Conservation (phyloP, 371 early-diverging fungal species). For the Zychaea mexicana region DNA sequence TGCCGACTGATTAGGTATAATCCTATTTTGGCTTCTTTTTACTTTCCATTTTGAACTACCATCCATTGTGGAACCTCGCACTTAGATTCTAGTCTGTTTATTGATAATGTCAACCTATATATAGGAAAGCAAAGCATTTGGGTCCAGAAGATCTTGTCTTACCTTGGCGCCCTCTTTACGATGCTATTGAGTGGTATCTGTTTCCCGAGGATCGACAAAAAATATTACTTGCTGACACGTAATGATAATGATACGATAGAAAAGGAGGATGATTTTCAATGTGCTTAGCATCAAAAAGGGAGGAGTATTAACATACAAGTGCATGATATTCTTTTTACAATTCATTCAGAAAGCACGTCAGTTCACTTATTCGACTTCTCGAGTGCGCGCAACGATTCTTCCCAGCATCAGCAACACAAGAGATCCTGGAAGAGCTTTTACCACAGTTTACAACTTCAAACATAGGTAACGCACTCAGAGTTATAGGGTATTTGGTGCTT, state of each 20-base stretch:
- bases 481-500: slow-evolving; percentile 60
- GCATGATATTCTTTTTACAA: background rate
- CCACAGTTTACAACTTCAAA: slow-evolving; percentile 66
- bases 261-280: background rate
- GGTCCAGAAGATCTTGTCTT: slow-evolving; percentile 59
- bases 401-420: slow-evolving; percentile 59
- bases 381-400: slow-evolving; percentile 64
- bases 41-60: too few species aligned
- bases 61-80: too few species aligned
- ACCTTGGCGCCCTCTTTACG: slow-evolving; percentile 79
- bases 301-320: too few species aligned
- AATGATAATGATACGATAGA: background rate
- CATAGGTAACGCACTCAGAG: slow-evolving; percentile 49
- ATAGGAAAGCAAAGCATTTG: slow-evolving; percentile 55
- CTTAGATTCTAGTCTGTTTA: background rate
- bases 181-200: slow-evolving; percentile 51
- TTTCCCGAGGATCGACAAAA: slow-evolving; percentile 70
- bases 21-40: background rate
- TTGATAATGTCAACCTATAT: background rate
- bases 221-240: slow-evolving; percentile 60
- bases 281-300: background rate
- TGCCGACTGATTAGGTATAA: slow-evolving; percentile 63
- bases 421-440: slow-evolving; percentile 75
- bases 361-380: slow-evolving; percentile 29
- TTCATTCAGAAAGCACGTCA: slow-evolving; percentile 36